Conservation (phyloP, 78 protist species). For the Protostelium mycophagum region DNA sequence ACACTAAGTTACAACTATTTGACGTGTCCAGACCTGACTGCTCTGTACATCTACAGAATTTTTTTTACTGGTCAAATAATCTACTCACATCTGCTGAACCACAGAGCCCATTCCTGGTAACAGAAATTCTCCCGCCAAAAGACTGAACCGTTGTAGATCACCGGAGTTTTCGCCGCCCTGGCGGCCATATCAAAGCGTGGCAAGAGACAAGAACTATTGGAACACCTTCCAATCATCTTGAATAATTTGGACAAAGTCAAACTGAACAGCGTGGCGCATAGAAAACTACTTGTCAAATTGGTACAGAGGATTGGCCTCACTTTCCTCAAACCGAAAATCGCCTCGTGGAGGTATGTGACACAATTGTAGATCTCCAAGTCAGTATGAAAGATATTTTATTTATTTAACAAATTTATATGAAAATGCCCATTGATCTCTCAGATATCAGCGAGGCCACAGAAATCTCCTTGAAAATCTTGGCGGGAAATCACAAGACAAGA, state of each 20-base stretch:
- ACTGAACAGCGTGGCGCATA: background rate
- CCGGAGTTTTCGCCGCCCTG: conserved; percentile 53
- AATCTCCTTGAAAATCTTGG: background rate
- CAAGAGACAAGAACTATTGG: conserved; percentile 56
- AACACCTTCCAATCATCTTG: background rate
- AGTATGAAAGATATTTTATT: no score
- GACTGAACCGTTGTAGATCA: background rate
- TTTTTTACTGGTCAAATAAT: conserved; percentile 13
- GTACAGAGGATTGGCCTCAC: conserved; percentile 84
- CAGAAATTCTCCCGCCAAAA: background rate
- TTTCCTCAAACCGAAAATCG: conserved; percentile 66
- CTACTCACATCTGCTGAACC: background rate
- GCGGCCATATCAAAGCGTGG: conserved; percentile 67
- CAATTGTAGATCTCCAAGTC: no score
- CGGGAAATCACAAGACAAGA: conserved; percentile 1
- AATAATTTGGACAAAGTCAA: background rate
- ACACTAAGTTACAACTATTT: background rate
- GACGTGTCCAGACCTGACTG: conserved; percentile 52
- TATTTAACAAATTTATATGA: no score
- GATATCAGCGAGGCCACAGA: background rate
- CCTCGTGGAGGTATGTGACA: conserved; percentile 84
- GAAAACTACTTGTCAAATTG: conserved; percentile 61
- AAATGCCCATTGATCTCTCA: conserved; percentile 16
- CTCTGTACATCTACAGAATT: conserved; percentile 32
- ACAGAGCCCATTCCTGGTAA: background rate